phyloP scores from a whole-genome alignment of 2,329 filamentous ascomycete species.

The Ophiostoma fasciatum region DNA sequence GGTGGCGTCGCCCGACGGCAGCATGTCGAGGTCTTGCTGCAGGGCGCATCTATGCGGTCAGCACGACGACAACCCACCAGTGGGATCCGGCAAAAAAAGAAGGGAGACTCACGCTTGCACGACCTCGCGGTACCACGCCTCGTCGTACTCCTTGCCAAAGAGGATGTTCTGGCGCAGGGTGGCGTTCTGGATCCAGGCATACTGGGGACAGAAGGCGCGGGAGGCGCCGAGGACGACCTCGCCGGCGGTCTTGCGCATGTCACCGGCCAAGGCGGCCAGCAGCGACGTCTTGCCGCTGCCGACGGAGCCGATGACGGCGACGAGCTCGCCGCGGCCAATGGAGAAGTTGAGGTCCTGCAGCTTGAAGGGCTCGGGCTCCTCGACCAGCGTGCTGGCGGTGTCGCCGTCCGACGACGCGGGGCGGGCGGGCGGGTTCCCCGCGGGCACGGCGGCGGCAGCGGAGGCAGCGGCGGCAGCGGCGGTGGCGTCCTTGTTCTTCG shows the following conservation, averaged over 20 bases:
- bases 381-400: conserved; percentile 39
- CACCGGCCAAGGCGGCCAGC: conserved; percentile 75
- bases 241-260: conserved; percentile 76
- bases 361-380: conserved; percentile 54
- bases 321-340: conserved; percentile 59
- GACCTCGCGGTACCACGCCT: conserved; percentile 70
- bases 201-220: conserved; percentile 86
- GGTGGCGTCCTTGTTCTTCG: conserved; percentile 10
- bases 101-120: conserved; percentile 47
- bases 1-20: conserved; percentile 77
- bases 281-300: conserved; percentile 84
- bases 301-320: conserved; percentile 79
- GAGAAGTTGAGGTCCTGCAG: conserved; percentile 52
- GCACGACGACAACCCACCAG: too few species aligned
- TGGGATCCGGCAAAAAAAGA: too few species aligned
- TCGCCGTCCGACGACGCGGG: conserved; percentile 21
- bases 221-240: conserved; percentile 62
- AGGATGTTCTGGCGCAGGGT: conserved; percentile 78
- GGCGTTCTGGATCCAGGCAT: conserved; percentile 94
- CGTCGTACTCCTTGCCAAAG: conserved; percentile 68
- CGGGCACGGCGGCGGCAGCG: background rate
- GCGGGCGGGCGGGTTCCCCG: background rate
- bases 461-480: background rate
- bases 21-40: conserved; percentile 73
- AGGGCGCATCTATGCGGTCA: conserved; percentile 54